Conservation (phyloP, 176 grass and related monocot species). For the Hyparrhenia diplandra region DNA sequence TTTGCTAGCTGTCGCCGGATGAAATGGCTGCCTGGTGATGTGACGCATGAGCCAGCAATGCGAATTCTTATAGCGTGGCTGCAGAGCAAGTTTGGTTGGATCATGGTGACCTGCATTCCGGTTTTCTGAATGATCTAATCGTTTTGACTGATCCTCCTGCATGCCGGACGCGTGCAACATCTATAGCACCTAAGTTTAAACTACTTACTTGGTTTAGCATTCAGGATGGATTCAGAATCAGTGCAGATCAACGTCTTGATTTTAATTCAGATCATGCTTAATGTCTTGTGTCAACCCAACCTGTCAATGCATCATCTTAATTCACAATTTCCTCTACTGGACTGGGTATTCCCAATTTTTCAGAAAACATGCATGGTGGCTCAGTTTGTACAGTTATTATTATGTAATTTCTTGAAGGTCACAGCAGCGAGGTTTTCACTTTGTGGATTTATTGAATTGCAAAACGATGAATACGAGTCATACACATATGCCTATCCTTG, state of each 20-base stretch:
- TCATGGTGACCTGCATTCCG: conserved; percentile 34
- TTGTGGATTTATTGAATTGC: neutral
- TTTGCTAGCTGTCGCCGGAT: neutral
- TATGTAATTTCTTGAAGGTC: neutral
- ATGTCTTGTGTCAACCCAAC: neutral
- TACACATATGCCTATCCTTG: neutral
- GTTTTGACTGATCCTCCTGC: neutral
- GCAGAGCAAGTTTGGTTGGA: conserved; percentile 27
- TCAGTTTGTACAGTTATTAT: neutral
- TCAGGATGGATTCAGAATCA: neutral
- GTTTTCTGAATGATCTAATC: neutral
- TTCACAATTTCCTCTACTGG: neutral
- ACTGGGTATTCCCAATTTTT: neutral
- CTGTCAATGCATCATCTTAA: neutral
- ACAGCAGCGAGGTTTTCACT: neutral
- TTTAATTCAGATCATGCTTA: neutral
- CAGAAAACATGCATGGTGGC: too few species aligned
- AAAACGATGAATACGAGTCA: neutral
- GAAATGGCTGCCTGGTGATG: neutral
- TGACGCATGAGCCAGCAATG: neutral
- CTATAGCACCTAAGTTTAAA: conserved; percentile 15
- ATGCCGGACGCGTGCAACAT: conserved; percentile 13
- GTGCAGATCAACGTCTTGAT: neutral
- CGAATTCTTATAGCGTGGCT: neutral
- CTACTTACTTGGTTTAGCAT: neutral